These are phyloP conservation scores for Pestalotiopsis sp. DNA, from an alignment of 2,329 filamentous ascomycete genomes.

Conservation along the genomic window DNA sequence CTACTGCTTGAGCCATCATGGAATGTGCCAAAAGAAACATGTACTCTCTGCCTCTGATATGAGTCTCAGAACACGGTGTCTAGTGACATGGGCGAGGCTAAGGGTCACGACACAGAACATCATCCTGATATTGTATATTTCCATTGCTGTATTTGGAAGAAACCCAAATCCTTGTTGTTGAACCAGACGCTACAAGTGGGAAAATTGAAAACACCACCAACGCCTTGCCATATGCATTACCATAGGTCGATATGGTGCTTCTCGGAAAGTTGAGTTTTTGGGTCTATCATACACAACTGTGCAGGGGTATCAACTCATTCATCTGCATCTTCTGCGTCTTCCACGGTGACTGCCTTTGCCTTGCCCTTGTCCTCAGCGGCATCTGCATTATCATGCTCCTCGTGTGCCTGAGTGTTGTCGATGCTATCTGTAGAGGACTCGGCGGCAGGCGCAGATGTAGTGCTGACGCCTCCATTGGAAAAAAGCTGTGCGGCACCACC, in stretches of 20 bases:
- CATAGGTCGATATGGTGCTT: slow-evolving; percentile 23
- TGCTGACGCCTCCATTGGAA: slow-evolving; percentile 27
- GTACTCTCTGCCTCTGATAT: too few relatives aligned
- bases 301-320: slow-evolving; percentile 4
- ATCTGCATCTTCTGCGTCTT: slow-evolving; percentile 25
- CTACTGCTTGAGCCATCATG: too few relatives aligned
- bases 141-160: too few relatives aligned
- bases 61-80: too few relatives aligned
- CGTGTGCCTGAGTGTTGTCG: slow-evolving; percentile 16
- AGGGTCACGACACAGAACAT: too few relatives aligned
- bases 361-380: slow-evolving; percentile 24
- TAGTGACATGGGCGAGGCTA: too few relatives aligned
- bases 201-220: slow-evolving; percentile 27
- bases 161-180: background rate
- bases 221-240: slow-evolving; percentile 33
- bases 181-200: background rate
- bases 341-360: slow-evolving; percentile 32
- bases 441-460: slow-evolving; percentile 10
- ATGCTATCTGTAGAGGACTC: slow-evolving; percentile 17
- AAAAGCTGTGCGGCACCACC: slow-evolving; percentile 53
- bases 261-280: background rate
- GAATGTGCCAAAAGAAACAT: too few relatives aligned
- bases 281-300: background rate
- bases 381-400: slow-evolving; percentile 20
- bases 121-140: too few relatives aligned